Conservation (phyloP, 306 rosid genomes). For the Castanospermum australe region DNA sequence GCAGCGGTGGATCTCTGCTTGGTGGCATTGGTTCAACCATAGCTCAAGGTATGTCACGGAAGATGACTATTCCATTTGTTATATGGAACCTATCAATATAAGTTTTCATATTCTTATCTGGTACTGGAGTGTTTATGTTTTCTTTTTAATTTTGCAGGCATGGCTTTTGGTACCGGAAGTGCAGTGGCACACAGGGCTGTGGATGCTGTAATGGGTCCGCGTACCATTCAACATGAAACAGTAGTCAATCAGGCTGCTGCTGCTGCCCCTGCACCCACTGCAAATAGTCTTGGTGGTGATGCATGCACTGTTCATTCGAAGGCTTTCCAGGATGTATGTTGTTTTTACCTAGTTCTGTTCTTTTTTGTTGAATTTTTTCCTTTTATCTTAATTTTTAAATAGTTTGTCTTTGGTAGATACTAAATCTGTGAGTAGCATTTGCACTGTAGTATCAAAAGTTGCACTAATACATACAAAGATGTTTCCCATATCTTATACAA, state of each 20-base stretch:
- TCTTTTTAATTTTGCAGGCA: slow-evolving; percentile 37
- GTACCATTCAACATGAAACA: slow-evolving; percentile 71
- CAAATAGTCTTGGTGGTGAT: slow-evolving; percentile 54
- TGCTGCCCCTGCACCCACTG: slow-evolving; percentile 54
- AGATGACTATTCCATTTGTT: not conserved
- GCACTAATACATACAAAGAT: not conserved
- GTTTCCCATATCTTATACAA: not conserved
- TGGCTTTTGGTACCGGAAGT: slow-evolving; percentile 93
- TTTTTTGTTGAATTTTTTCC: not conserved
- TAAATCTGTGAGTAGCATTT: not conserved
- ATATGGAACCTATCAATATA: not conserved
- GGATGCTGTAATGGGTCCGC: slow-evolving; percentile 85
- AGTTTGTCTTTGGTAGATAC: not conserved
- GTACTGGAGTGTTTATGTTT: not conserved
- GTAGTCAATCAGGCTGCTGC: slow-evolving; percentile 57
- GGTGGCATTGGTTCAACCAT: slow-evolving; percentile 86
- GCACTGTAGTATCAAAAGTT: not conserved
- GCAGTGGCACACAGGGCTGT: slow-evolving; percentile 92
- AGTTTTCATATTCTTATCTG: not conserved
- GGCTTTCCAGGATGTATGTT: slow-evolving; percentile 87
- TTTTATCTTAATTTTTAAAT: not conserved
- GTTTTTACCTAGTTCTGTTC: not conserved
- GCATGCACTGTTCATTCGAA: slow-evolving; percentile 62
- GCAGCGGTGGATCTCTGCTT: slow-evolving; percentile 71
- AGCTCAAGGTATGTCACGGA: slow-evolving; percentile 70